Conservation (phyloP, 352 stramenopile species). For the Pilasporangium apinafurcum region DNA sequence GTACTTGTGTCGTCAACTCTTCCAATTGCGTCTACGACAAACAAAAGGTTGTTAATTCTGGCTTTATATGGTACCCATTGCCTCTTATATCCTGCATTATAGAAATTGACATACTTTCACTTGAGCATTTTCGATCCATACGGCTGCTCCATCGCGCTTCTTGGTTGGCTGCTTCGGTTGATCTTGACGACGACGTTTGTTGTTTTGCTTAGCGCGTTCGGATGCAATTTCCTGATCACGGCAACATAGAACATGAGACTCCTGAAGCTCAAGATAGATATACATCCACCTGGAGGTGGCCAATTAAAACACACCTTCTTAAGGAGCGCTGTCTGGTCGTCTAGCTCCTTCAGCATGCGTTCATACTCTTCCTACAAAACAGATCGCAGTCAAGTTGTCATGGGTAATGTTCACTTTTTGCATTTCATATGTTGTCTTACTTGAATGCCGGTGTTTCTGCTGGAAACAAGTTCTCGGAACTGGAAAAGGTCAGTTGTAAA, state of each 20-base stretch:
- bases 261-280: neutral
- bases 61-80: neutral
- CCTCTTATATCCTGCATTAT: neutral
- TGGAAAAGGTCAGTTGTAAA: slow-evolving; percentile 13
- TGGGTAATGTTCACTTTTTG: neutral
- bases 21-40: slow-evolving; percentile 23
- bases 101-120: slow-evolving; percentile 17
- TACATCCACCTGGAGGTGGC: neutral
- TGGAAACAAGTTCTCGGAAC: slow-evolving; percentile 61
- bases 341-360: slow-evolving; percentile 65
- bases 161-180: slow-evolving; percentile 17
- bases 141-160: slow-evolving; percentile 17
- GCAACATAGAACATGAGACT: no score
- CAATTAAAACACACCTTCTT: slow-evolving; percentile 5
- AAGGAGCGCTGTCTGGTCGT: slow-evolving; percentile 51
- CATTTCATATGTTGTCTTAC: no score
- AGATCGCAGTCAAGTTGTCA: neutral
- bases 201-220: slow-evolving; percentile 16
- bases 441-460: slow-evolving; percentile 65
- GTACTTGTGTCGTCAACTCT: slow-evolving; percentile 35
- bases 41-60: no score
- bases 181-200: slow-evolving; percentile 29
- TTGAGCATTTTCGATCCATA: slow-evolving; percentile 17
- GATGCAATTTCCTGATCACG: slow-evolving; percentile 40
- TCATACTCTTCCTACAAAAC: slow-evolving; percentile 48